Base-by-base conservation (phyloP, 2,329 filamentous ascomycete genomes). In the Ascocoryne sarcoides region DNA sequence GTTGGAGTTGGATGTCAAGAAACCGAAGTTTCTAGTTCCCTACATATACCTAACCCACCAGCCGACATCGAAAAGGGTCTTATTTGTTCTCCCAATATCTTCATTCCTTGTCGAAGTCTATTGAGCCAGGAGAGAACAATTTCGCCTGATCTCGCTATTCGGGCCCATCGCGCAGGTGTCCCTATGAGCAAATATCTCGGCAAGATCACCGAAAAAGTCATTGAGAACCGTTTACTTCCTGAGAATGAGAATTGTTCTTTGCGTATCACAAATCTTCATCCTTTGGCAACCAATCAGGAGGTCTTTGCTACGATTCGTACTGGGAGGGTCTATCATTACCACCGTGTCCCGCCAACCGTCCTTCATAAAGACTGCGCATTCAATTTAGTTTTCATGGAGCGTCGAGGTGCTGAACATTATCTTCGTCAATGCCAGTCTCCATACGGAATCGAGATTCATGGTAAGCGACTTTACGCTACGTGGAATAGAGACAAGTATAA, bases 401-500 rank as follows among this genome's bases (percentile, higher is more conserved):
- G 36, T 9, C 2, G 17, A n/a, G 26, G 16, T 2, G 36, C 36
- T 12, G 36, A 39, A 14, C 18, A 17, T 4, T 39, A 31, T 15
- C 20, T 30, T 3, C 8, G 14, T 7, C 26, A 39, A 17, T 31
- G 26, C 10, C 16, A 14, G 12, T 14, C 10, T 10, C 8, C 10
- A 8, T 5, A 28, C 3, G 36, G 26, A 9, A 32, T 39, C 2
- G 18, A 17, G 10, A 9, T 39, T n/a, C 23, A 30, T 19, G 36
- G 28, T 7, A 19, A 31, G 26, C 15, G 28, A 3, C 31, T 39
- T 16, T 20, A 21, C 12, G 36, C 36, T 14, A 18, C 32, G 5
- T 39, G 36, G 36, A 39, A 39, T 20, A 23, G 36, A 32, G 26
- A 39, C 28, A 39, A 39, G 15, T 31, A 17, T n/a, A 20, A 16